Base-by-base conservation (phyloP, 2,329 filamentous ascomycete species). In the Ophiocordyceps robertsii region DNA sequence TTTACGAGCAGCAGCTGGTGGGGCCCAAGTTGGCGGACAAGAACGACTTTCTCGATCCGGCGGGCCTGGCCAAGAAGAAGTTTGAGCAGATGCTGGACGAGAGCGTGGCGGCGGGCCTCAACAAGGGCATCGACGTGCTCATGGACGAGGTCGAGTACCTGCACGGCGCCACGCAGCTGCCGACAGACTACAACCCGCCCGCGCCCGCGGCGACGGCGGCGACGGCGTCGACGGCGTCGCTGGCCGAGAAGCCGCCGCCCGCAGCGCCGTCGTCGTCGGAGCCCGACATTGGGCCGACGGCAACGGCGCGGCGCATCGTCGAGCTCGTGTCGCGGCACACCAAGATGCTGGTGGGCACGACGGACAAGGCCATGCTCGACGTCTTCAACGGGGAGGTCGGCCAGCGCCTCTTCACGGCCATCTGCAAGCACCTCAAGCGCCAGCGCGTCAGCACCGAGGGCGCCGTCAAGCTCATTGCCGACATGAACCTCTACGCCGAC, bases 71-170 rank as follows among this genome's bases (percentile, higher is more conserved):
- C 49, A 98, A 98, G 75, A 96, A 95, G 67, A 88, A 86, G 50
- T 98, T 96, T 54, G 92, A 98, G 69, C 89, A 95, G 58, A 95
- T 95, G 84, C 80, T 98, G 2, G 92, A 98, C 56, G 92, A 96
- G 63, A 85, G 86, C 46, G 92, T 98, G 8, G 92, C 92, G 4
- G 88, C 90, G 9, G 93, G 93, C 1, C 69, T 98, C 48, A 95
- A 95, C 63, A 95, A 94, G 66, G 92, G 92, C 49, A 96, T 98
- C 48, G 90, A 98, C 56, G 92, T 95, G 44, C 75, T 98, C 37
- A 96, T 98, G 84, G 88, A 94, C 53, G 92, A 98, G 65, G 89
- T 96, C 27, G 92, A 98, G 60, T 95, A 93, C 57, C 75, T 98
- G 31, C 88, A 88, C 53, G 88, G 85, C 16, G 95, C 89, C 0